Conservation (phyloP, 2,329 filamentous ascomycete genomes). For the Fusarium sp. region DNA sequence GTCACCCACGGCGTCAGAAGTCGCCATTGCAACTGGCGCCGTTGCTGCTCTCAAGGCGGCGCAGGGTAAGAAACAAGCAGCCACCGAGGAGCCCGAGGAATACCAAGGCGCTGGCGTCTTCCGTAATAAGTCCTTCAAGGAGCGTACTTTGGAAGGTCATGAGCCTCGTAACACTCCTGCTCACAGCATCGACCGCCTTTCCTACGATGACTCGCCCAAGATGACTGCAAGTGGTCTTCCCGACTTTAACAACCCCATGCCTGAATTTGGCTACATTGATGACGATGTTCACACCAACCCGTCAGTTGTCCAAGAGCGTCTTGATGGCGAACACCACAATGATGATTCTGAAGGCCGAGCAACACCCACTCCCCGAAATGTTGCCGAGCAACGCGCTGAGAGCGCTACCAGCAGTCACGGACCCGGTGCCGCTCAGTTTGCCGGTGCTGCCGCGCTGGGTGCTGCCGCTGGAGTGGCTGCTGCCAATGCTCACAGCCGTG, state of each 20-base stretch:
- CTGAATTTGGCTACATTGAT: slow-evolving; percentile 76
- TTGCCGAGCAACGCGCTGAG: slow-evolving; percentile 46
- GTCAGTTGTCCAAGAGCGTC: slow-evolving; percentile 81
- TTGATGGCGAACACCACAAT: slow-evolving; percentile 59
- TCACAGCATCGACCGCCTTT: slow-evolving; percentile 68
- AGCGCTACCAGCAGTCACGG: slow-evolving; percentile 49
- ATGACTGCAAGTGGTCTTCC: slow-evolving; percentile 78
- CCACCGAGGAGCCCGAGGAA: slow-evolving; percentile 50
- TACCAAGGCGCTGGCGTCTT: slow-evolving; percentile 63
- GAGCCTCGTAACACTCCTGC: slow-evolving; percentile 66
- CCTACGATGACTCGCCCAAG: slow-evolving; percentile 62
- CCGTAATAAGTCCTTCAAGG: slow-evolving; percentile 73
- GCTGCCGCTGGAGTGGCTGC: slow-evolving; percentile 57
- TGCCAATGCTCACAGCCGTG: slow-evolving; percentile 58
- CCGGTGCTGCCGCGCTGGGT: slow-evolving; percentile 57
- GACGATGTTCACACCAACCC: slow-evolving; percentile 85
- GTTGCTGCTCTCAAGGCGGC: slow-evolving; percentile 63
- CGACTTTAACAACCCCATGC: slow-evolving; percentile 75
- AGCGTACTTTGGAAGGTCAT: slow-evolving; percentile 67
- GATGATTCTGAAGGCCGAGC: slow-evolving; percentile 67
- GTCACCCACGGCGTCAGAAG: slow-evolving; percentile 66
- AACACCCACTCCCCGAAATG: slow-evolving; percentile 57
- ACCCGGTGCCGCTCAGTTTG: slow-evolving; percentile 61
- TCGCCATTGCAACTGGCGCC: slow-evolving; percentile 67
- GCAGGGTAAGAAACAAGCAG: slow-evolving; percentile 57